Evolutionary conservation across 441 rosid genomes (phyloP), one percentile per base, ranked within the genome.

Genomic region (Adansonia madagascariensis): DNA sequence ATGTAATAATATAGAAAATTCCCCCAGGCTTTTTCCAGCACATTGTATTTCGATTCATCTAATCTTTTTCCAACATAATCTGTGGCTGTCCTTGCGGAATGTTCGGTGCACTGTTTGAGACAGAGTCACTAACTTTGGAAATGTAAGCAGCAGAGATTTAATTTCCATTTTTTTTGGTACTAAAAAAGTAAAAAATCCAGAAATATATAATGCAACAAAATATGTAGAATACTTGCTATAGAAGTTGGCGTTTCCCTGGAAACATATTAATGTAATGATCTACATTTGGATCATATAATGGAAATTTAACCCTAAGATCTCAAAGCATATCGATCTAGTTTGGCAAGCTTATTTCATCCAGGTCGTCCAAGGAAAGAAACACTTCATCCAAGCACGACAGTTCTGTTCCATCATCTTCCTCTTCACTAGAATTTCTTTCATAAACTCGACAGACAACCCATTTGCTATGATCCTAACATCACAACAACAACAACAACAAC

Each of bases 321-420:
- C 31, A 50, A 7, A 11, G 6, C 0, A 3, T 57, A 24, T 10
- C 27, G 5, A 18, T 22, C 69, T 82, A 84, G 52, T 83, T 82
- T 10, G 89, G 86, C 80, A 87, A 85, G 84, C 94, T 91, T 66
- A 94, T 92, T 82, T 94, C 97, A 65, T 93, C 97, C 47, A 93
- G 88, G 80, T 94, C 98, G 64, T 94, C 98, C 80, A 94, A 79
- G 6, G 97, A 93, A 75, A 94, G 84, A 79, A 94, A 94, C 43
- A 94, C 94, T 88, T 94, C 98, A 73, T 93, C 98, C 83, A 94
- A 86, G 80, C 97, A 91, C 27, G 98, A 94, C 11, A 94, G 92
- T 69, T 91, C 94, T 27, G 86, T 77, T 77, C 87, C 90, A 35
- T 87, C 90, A 6, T 84, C 88, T 0, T 86, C 90, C 8, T 87